These are phyloP conservation scores for Aspergillus heteromorphus DNA, from an alignment of 495 filamentous ascomycete genomes.

Conservation along the genomic window DNA sequence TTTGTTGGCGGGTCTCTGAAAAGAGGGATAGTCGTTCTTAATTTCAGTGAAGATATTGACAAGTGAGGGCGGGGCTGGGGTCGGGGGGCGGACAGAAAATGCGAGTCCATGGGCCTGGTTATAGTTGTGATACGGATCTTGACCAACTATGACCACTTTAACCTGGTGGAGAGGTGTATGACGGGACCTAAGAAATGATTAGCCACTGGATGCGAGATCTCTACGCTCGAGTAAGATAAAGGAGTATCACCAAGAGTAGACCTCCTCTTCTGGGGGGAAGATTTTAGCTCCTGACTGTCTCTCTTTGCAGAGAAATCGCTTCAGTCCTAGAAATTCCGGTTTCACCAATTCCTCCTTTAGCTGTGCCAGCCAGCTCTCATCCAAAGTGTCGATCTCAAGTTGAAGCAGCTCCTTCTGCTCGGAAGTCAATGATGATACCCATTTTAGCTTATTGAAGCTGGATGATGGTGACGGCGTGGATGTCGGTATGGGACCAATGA, in stretches of 20 bases:
- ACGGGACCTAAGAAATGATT: slow-evolving; percentile 58
- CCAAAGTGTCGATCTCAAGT: slow-evolving; percentile 85
- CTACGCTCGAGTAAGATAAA: neutral
- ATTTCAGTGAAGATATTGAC: slow-evolving; percentile 87
- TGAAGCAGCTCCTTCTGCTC: slow-evolving; percentile 80
- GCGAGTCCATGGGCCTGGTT: slow-evolving; percentile 95
- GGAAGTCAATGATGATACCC: slow-evolving; percentile 67
- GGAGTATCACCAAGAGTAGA: slow-evolving; percentile 80
- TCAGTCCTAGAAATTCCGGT: slow-evolving; percentile 76
- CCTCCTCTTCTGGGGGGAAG: slow-evolving; percentile 79
- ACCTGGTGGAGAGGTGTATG: slow-evolving; percentile 84
- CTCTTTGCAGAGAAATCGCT: slow-evolving; percentile 80
- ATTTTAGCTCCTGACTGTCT: slow-evolving; percentile 63
- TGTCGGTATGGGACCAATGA: slow-evolving; percentile 19
- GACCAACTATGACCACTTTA: slow-evolving; percentile 85
- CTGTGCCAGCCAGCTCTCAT: slow-evolving; percentile 83
- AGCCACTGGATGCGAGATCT: neutral
- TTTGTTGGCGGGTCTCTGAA: slow-evolving; percentile 66
- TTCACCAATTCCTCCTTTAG: slow-evolving; percentile 77
- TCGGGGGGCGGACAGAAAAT: slow-evolving; percentile 90
- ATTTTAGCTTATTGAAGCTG: slow-evolving; percentile 83
- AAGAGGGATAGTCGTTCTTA: slow-evolving; percentile 79
- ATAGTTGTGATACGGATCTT: slow-evolving; percentile 93
- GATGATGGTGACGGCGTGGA: slow-evolving; percentile 24
- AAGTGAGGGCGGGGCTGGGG: slow-evolving; percentile 78